Evolutionary conservation across 805 yeast species (phyloP).

Genomic region (Martiniozyma abietophila): DNA sequence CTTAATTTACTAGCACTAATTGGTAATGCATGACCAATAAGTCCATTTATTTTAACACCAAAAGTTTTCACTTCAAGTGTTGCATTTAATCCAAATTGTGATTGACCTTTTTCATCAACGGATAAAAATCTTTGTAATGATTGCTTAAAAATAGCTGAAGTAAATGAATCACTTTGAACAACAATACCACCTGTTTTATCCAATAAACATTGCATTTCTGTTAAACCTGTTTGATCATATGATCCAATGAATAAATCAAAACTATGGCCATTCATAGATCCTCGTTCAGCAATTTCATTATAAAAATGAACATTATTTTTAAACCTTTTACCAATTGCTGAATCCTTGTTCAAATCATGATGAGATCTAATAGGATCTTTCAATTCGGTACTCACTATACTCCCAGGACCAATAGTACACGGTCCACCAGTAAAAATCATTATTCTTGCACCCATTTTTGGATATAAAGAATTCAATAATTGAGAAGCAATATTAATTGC

Average conservation of each 20-base stretch:
- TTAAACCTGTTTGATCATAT: conserved; percentile 60
- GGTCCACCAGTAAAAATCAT: conserved; percentile 54
- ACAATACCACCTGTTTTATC: conserved; percentile 55
- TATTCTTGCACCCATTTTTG: conserved; percentile 45
- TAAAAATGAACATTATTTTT: conserved; percentile 40
- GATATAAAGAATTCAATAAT: conserved; percentile 29
- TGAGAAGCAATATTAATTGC: conserved; percentile 43
- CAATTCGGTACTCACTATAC: conserved; percentile 43
- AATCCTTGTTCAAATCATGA: conserved; percentile 44
- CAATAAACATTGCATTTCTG: conserved; percentile 53
- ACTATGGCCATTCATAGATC: conserved; percentile 43
- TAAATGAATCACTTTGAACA: conserved; percentile 55
- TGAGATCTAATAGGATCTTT: conserved; percentile 63
- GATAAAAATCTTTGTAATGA: conserved; percentile 46
- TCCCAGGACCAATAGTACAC: conserved; percentile 58
- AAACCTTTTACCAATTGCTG: conserved; percentile 29
- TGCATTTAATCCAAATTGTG: conserved; percentile 49
- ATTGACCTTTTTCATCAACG: conserved; percentile 23
- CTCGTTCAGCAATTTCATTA: conserved; percentile 36
- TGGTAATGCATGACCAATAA: conserved; percentile 55
- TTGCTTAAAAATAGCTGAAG: conserved; percentile 60
- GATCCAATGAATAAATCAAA: conserved; percentile 54
- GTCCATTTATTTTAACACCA: conserved; percentile 46
- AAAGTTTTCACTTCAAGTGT: conserved; percentile 49
- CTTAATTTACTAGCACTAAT: conserved; percentile 17